Evolutionary conservation across 1,284 basidiomycete species (phyloP).

Genomic region (Phaffia rhodozyma): DNA sequence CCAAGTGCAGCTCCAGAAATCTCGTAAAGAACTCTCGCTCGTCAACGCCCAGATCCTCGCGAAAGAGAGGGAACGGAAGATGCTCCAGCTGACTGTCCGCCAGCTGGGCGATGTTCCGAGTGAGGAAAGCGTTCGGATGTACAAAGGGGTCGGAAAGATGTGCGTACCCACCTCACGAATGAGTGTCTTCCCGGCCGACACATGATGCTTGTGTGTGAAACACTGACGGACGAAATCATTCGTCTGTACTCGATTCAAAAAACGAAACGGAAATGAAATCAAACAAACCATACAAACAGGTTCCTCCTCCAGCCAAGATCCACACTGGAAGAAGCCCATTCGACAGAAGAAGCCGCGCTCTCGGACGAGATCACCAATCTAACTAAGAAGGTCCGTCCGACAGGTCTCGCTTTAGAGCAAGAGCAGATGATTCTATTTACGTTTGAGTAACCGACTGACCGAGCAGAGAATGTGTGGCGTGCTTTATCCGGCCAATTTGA

Average conservation of each 20-base stretch:
- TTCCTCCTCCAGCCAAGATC: conserved; percentile 75
- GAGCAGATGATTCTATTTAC: conserved; percentile 2
- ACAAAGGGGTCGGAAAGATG: conserved; percentile 88
- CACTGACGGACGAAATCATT: neutral
- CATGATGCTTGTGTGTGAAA: neutral
- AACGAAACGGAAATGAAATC: neutral
- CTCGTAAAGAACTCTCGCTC: conserved; percentile 59
- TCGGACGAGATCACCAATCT: conserved; percentile 65
- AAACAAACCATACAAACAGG: conserved; percentile 39
- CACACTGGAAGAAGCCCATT: conserved; percentile 61
- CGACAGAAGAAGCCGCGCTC: conserved; percentile 62
- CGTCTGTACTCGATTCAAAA: neutral
- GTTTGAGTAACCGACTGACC: neutral
- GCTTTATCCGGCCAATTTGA: neutral
- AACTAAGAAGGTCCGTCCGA: conserved; percentile 54
- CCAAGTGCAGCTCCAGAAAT: conserved; percentile 61
- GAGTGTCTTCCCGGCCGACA: neutral
- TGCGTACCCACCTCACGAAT: conserved; percentile 34
- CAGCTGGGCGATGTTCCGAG: conserved; percentile 31
- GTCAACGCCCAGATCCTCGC: conserved; percentile 57
- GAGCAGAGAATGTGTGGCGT: neutral
- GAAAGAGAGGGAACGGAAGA: conserved; percentile 74
- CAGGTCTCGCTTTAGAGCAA: neutral
- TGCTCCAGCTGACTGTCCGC: conserved; percentile 66
- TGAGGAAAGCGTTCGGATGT: conserved; percentile 57